Evolutionary conservation across 805 yeast species (phyloP).

Genomic region (Candida cerambycidarum): DNA sequence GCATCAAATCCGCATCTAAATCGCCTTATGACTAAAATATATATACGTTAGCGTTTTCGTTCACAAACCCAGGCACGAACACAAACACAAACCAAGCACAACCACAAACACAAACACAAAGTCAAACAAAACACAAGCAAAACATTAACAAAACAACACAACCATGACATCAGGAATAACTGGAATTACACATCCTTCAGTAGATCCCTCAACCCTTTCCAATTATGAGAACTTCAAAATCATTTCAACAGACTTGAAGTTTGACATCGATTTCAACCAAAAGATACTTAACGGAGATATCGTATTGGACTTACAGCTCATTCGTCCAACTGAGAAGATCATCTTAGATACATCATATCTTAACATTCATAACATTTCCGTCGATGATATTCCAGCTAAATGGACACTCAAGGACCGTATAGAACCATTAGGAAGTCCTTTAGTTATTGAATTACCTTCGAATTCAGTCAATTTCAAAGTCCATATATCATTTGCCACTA

Average conservation of each 20-base stretch:
- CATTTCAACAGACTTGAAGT: slow-evolving; percentile 46
- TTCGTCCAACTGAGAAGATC: slow-evolving; percentile 21
- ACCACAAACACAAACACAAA: too few species aligned
- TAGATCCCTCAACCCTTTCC: slow-evolving; percentile 78
- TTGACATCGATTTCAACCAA: slow-evolving; percentile 55
- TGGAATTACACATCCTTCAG: neutral
- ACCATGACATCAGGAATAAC: neutral
- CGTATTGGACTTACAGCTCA: slow-evolving; percentile 39
- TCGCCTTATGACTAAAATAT: slow-evolving; percentile 3
- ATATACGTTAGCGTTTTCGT: neutral
- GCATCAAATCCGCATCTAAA: slow-evolving; percentile 5
- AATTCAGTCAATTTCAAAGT: slow-evolving; percentile 25
- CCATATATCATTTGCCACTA: slow-evolving; percentile 62
- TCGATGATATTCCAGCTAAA: slow-evolving; percentile 34
- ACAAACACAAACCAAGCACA: too few species aligned
- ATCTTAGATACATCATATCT: slow-evolving; percentile 75
- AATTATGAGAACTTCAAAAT: slow-evolving; percentile 59
- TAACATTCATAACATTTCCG: slow-evolving; percentile 41
- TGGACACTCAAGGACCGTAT: slow-evolving; percentile 39
- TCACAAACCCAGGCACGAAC: neutral
- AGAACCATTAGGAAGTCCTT: slow-evolving; percentile 62
- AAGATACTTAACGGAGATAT: slow-evolving; percentile 58
- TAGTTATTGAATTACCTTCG: slow-evolving; percentile 30
- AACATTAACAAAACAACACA: too few species aligned
- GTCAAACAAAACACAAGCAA: too few species aligned